A percentile compares a stretch with the other conserved stretches of the same genome.
These are phyloP conservation scores for Beauveria pseudobassiana DNA, from an alignment of 2,329 filamentous ascomycete genomes.

Conservation along the genomic window DNA sequence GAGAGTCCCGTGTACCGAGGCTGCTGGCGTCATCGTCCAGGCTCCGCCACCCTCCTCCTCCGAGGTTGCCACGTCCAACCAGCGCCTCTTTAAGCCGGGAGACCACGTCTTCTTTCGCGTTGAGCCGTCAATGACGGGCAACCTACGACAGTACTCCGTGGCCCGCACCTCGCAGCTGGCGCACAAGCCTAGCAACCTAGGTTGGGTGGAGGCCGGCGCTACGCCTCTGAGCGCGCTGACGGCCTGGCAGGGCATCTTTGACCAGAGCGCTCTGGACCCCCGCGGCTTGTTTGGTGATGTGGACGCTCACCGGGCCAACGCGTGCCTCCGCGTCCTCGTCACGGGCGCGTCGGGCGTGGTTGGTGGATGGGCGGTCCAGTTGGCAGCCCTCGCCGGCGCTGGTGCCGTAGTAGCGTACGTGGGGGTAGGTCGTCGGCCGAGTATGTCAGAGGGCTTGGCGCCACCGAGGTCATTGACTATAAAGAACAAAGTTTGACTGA, in stretches of 20 bases:
- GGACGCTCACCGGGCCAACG: constrained; percentile 21
- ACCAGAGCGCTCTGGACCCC: constrained; percentile 24
- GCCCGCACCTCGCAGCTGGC: constrained; percentile 23
- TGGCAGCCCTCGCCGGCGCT: constrained; percentile 28
- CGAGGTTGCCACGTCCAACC: neutral
- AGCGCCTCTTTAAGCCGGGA: constrained; percentile 23
- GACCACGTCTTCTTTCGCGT: constrained; percentile 28
- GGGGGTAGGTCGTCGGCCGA: constrained; percentile 21
- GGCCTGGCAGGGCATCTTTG: constrained; percentile 30
- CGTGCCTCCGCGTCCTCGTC: constrained; percentile 27
- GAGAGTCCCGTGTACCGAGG: constrained; percentile 30
- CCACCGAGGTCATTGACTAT: constrained; percentile 31
- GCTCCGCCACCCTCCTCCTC: constrained; percentile 18
- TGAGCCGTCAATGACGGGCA: constrained; percentile 20
- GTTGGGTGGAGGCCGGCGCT: constrained; percentile 21
- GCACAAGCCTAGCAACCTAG: constrained; percentile 13
- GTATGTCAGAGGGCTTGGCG: constrained; percentile 25
- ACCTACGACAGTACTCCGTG: constrained; percentile 26
- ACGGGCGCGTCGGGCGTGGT: constrained; percentile 33
- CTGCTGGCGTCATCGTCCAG: constrained; percentile 30
- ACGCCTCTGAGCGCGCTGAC: constrained; percentile 30
- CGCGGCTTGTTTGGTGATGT: constrained; percentile 21
- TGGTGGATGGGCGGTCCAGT: constrained; percentile 32
- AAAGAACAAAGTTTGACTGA: constrained; percentile 20
- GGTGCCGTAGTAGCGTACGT: constrained; percentile 28